phyloP scores from a whole-genome alignment of 2,329 filamentous ascomycete genomes.

The Tolypocladium sp. region DNA sequence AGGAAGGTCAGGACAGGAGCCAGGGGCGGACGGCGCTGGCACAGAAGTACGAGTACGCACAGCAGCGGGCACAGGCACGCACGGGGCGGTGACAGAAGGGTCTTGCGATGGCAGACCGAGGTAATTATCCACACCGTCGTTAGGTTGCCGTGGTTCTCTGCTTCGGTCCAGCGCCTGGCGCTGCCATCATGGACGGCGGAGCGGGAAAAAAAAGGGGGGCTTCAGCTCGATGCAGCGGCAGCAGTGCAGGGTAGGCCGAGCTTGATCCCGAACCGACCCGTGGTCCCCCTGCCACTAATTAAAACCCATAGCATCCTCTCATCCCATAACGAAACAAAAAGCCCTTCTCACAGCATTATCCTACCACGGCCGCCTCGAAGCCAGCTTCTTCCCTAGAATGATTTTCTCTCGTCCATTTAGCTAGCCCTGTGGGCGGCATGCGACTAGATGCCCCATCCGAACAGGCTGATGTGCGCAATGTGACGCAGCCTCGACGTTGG shows the following conservation, averaged over 20 bases:
- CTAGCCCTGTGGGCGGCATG: neutral
- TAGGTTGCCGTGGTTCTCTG: neutral
- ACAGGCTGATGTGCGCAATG: neutral
- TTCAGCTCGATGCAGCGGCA: neutral
- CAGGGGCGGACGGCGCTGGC: neutral
- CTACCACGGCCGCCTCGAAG: too few relatives aligned
- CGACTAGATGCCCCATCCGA: neutral
- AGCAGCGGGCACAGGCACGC: neutral
- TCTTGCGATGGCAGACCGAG: neutral
- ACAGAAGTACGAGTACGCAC: neutral
- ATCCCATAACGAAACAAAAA: too few relatives aligned
- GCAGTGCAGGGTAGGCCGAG: neutral
- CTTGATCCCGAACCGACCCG: neutral
- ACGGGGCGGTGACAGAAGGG: neutral
- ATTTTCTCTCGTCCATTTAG: neutral
- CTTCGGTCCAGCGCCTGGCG: neutral
- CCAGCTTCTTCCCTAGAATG: neutral
- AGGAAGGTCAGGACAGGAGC: neutral
- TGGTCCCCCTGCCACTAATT: neutral
- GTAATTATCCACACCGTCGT: neutral
- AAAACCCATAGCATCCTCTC: neutral
- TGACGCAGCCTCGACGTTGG: neutral
- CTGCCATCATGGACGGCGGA: neutral
- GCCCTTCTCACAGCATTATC: too few relatives aligned
- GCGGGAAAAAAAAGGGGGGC: neutral